Evolutionary conservation across 2,329 filamentous ascomycete genomes (phyloP).

Genomic region (Huntiella moniliformis): DNA sequence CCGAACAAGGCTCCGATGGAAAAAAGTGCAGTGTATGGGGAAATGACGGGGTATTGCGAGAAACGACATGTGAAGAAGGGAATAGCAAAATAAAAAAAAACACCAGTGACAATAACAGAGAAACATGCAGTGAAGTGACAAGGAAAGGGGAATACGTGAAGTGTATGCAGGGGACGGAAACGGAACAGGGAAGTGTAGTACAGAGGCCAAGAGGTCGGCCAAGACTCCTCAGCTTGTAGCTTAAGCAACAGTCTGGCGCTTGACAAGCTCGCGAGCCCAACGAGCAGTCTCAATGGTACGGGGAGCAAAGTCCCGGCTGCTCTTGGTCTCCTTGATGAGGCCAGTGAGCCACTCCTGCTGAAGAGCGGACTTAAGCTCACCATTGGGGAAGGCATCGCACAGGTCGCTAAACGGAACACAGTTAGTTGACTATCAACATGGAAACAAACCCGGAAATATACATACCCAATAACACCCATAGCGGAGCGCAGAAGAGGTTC

Average conservation of each 20-base stretch:
- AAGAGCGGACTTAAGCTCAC: slow-evolving; percentile 70
- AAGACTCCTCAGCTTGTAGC: background rate
- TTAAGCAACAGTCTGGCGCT: slow-evolving; percentile 48
- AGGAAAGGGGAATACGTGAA: background rate
- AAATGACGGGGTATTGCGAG: slow-evolving; percentile 11
- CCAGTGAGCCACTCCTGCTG: slow-evolving; percentile 75
- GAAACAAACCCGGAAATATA: slow-evolving; percentile 11
- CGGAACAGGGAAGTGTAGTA: slow-evolving; percentile 4
- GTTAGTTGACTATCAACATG: slow-evolving; percentile 19
- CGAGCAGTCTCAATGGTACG: slow-evolving; percentile 88
- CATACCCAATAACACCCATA: slow-evolving; percentile 94
- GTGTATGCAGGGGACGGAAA: slow-evolving; percentile 1
- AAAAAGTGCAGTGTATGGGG: slow-evolving; percentile 8
- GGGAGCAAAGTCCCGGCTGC: slow-evolving; percentile 66
- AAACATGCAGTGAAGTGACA: slow-evolving; percentile 3
- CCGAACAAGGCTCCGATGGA: slow-evolving; percentile 4
- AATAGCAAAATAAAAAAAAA: slow-evolving; percentile 13
- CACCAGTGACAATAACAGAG: slow-evolving; percentile 5
- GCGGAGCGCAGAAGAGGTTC: slow-evolving; percentile 82
- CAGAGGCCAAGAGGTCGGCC: background rate
- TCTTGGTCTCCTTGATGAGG: slow-evolving; percentile 82
- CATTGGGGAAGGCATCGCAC: slow-evolving; percentile 80
- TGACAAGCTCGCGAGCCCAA: slow-evolving; percentile 95
- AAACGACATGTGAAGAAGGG: slow-evolving; percentile 11
- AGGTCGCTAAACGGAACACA: slow-evolving; percentile 49